Conservation (phyloP, 2,329 filamentous ascomycete genomes). For the Sphaerulina populicola region DNA sequence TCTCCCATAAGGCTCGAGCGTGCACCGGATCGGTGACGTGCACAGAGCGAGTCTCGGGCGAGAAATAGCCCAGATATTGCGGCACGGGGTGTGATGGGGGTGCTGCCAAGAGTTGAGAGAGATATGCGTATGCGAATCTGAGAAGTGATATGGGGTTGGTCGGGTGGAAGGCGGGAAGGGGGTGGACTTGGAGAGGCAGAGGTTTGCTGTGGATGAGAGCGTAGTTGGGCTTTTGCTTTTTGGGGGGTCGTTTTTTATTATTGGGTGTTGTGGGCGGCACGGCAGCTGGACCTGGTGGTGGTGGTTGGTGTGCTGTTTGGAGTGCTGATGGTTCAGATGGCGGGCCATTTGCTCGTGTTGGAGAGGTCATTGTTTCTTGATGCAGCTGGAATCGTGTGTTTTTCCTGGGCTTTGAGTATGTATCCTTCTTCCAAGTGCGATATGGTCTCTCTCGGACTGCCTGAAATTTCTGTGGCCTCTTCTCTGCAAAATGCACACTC, state of each 20-base stretch:
- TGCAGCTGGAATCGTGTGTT: too few relatives aligned
- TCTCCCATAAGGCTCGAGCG: constrained; percentile 81
- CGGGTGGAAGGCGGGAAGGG: constrained; percentile 79
- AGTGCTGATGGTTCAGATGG: neutral
- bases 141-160: constrained; percentile 85
- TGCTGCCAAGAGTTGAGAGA: constrained; percentile 60
- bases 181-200: constrained; percentile 70
- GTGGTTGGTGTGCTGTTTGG: constrained; percentile 1
- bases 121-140: constrained; percentile 67
- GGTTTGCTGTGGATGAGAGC: constrained; percentile 74
- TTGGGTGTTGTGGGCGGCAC: neutral
- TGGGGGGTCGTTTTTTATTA: constrained; percentile 18
- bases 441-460: too few relatives aligned
- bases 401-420: too few relatives aligned
- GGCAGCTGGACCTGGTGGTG: neutral
- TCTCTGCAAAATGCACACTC: too few relatives aligned
- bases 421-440: too few relatives aligned
- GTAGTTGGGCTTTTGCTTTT: constrained; percentile 46
- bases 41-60: constrained; percentile 69
- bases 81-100: constrained; percentile 56
- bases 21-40: constrained; percentile 70
- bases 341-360: too few relatives aligned
- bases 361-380: too few relatives aligned
- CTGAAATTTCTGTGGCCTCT: too few relatives aligned
- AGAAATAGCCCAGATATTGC: constrained; percentile 68